These are phyloP conservation scores for Inga leiocalycina DNA, from an alignment of 306 rosid genomes.

Conservation along the genomic window DNA sequence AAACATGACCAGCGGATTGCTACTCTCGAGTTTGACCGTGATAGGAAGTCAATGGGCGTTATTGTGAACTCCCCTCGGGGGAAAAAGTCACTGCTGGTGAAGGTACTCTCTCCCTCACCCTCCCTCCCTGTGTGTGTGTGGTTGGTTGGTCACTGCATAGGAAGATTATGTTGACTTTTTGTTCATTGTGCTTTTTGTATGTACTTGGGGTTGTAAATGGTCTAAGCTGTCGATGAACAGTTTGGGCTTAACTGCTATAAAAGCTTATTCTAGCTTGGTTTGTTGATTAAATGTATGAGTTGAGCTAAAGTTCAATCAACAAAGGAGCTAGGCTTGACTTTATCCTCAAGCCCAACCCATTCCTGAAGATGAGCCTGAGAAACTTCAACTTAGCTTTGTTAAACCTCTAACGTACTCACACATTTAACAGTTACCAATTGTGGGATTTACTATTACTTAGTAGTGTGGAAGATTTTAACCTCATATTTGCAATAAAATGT, in stretches of 20 bases:
- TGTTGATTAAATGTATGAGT: neutral
- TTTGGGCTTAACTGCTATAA: neutral
- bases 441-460: no score
- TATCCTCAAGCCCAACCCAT: no score
- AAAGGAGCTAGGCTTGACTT: no score
- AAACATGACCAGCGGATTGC: constrained; percentile 55
- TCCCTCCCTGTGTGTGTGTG: no score
- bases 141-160: neutral
- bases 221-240: neutral
- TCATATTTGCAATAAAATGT: no score
- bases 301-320: neutral
- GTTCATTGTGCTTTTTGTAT: neutral
- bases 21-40: constrained; percentile 74
- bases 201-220: neutral
- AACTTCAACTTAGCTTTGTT: no score
- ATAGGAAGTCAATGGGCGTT: constrained; percentile 74
- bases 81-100: constrained; percentile 57
- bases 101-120: constrained; percentile 43
- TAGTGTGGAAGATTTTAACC: no score
- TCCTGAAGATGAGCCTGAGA: no score
- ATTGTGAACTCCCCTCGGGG: constrained; percentile 49
- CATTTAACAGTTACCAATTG: no score
- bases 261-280: neutral
- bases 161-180: neutral
- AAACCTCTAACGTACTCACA: no score